These are phyloP conservation scores for Periconia macrospinosa DNA, from an alignment of 2,329 filamentous ascomycete species.

Conservation along the genomic window DNA sequence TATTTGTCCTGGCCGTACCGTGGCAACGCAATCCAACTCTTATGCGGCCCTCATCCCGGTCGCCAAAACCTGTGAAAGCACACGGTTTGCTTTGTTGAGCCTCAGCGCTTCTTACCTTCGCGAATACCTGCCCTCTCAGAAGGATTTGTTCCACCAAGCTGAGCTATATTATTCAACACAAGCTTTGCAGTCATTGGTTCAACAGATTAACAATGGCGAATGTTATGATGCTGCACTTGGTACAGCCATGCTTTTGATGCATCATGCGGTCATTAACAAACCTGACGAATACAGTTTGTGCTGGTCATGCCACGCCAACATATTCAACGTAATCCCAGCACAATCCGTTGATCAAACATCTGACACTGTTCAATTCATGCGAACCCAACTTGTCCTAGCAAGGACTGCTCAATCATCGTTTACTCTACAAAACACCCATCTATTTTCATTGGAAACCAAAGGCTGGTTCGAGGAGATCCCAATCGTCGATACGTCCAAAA, in stretches of 20 bases:
- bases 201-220: slow-evolving; percentile 30
- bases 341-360: slow-evolving; percentile 25
- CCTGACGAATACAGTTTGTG: slow-evolving; percentile 28
- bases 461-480: slow-evolving; percentile 27
- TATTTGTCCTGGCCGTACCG: slow-evolving; percentile 34
- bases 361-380: slow-evolving; percentile 32
- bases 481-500: slow-evolving; percentile 22
- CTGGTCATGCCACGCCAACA: slow-evolving; percentile 37
- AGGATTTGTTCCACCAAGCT: slow-evolving; percentile 31
- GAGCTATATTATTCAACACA: slow-evolving; percentile 38
- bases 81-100: slow-evolving; percentile 33
- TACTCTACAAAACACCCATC: slow-evolving; percentile 19
- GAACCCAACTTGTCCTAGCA: slow-evolving; percentile 30
- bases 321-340: slow-evolving; percentile 32
- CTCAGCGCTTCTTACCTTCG: slow-evolving; percentile 36
- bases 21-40: slow-evolving; percentile 27
- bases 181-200: slow-evolving; percentile 29
- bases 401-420: slow-evolving; percentile 29
- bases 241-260: slow-evolving; percentile 39
- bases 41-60: slow-evolving; percentile 26
- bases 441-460: slow-evolving; percentile 28
- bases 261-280: slow-evolving; percentile 31
- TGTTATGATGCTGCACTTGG: slow-evolving; percentile 32
- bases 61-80: slow-evolving; percentile 31
- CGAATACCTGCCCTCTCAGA: slow-evolving; percentile 31